phyloP scores from a whole-genome alignment of 2,329 filamentous ascomycete species.

The Spiromastix sp. region DNA sequence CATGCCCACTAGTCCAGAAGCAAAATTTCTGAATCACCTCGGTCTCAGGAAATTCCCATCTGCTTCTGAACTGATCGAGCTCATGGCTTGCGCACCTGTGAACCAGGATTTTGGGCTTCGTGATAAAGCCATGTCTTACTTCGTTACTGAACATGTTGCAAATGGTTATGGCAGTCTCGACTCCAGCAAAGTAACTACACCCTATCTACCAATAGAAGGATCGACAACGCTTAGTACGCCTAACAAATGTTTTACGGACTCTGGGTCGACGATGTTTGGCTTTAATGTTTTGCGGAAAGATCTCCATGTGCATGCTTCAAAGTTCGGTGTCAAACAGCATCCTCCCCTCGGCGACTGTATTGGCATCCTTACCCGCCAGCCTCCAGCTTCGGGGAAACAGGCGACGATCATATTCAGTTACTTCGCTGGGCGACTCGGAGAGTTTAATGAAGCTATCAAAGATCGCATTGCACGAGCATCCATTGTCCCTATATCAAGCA shows the following conservation, averaged over 20 bases:
- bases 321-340: conserved; percentile 77
- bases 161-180: conserved; percentile 64
- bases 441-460: conserved; percentile 55
- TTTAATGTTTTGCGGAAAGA: conserved; percentile 69
- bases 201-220: conserved; percentile 65
- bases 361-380: conserved; percentile 58
- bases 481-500: conserved; percentile 58
- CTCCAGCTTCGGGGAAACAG: conserved; percentile 55
- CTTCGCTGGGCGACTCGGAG: conserved; percentile 64
- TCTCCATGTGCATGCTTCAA: conserved; percentile 67
- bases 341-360: conserved; percentile 71
- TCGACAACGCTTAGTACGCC: conserved; percentile 57
- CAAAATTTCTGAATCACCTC: conserved; percentile 59
- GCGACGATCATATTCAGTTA: conserved; percentile 72
- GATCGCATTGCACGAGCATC: conserved; percentile 51
- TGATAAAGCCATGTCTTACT: conserved; percentile 66
- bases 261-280: conserved; percentile 63
- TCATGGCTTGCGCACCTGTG: conserved; percentile 58
- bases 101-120: conserved; percentile 45
- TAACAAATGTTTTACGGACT: conserved; percentile 71
- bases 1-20: conserved; percentile 57
- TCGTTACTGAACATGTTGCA: conserved; percentile 65
- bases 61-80: conserved; percentile 62
- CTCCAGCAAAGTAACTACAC: conserved; percentile 43
- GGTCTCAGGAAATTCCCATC: conserved; percentile 64